Base-by-base conservation (phyloP, 2,329 filamentous ascomycete genomes). In the Penicillium sp. region DNA sequence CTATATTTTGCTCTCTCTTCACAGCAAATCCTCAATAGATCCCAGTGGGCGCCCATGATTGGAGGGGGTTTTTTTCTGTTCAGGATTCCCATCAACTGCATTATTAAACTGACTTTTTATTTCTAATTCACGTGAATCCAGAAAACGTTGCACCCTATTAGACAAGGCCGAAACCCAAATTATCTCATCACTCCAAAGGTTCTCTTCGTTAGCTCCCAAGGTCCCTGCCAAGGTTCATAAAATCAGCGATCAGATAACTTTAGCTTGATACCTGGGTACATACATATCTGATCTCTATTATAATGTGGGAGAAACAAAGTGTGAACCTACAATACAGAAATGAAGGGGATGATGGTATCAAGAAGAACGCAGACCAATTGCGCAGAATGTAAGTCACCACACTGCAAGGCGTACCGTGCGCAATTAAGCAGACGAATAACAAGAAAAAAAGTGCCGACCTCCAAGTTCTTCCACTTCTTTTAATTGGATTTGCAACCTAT, bases 401-500 rank as follows among this genome's bases (percentile, higher is more conserved):
- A 3, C 6, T 25, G 6, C 23, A 25, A 25, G 23, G 29, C 14
- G 3, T 37, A 37, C 6, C 1, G 18, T 18, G 3, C 15, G 9
- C 2, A 37, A 37, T 9, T 15, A 15, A 18, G 4, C 9, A 25
- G 20, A 20, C 15, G n/a, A 14, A 2, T 18, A 20, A 8, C n/a
- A 14, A 22, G 6, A 27, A 2, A 14, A n/a, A 27, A 26, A 82
- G 79, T 60, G 70, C 79, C 41, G 79, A 83, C 55, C 65, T 67
- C 7, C 75, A 75, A 0, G 78, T 83, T 2, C 70, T 83, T 0
- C 75, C 78, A 0, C 68, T 82, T 0, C 73, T 84, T 1, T 75
- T 79, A 37, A 69, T 82, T 1, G 80, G 79, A 1, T 69, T 83
- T 1, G 69, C 82, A 1, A 77, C 79, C 41, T 81, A 82, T 56